Evolutionary conservation across 192 early-diverging fungal species (phyloP).

Genomic region (Umbelopsis sp.): DNA sequence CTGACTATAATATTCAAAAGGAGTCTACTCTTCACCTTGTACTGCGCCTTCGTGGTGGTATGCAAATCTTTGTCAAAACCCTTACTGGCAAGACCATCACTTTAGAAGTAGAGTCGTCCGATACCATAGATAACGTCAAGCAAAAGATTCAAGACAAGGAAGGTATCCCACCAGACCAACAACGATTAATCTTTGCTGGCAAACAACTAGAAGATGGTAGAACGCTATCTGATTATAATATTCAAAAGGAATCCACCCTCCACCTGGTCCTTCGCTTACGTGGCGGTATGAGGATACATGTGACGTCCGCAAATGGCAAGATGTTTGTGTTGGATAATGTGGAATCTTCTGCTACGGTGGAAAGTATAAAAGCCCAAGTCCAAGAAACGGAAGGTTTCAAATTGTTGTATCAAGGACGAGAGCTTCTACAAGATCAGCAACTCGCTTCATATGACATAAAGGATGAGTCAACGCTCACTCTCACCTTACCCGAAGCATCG

Average conservation of each 20-base stretch:
- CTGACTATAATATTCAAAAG: conserved; percentile 83
- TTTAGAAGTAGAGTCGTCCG: conserved; percentile 81
- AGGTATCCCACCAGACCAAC: conserved; percentile 84
- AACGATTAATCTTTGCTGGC: conserved; percentile 75
- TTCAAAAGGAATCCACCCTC: conserved; percentile 68
- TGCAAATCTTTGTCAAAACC: conserved; percentile 80
- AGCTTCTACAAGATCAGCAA: conserved; percentile 74
- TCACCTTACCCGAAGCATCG: conserved; percentile 53
- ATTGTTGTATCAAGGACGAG: conserved; percentile 79
- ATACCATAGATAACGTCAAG: conserved; percentile 83
- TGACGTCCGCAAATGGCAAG: conserved; percentile 87
- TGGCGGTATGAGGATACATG: conserved; percentile 84
- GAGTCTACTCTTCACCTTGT: conserved; percentile 80
- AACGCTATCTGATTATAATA: conserved; percentile 69
- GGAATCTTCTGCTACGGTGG: conserved; percentile 90
- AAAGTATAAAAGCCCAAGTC: conserved; percentile 75
- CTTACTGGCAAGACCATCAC: conserved; percentile 98
- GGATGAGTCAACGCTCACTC: conserved; percentile 77
- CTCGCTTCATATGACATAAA: conserved; percentile 79
- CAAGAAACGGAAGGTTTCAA: conserved; percentile 77
- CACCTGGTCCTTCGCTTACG: conserved; percentile 71
- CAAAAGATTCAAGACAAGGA: conserved; percentile 97
- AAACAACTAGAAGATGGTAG: conserved; percentile 78
- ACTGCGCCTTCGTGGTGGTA: conserved; percentile 80
- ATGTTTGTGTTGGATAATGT: conserved; percentile 86